Conservation (phyloP, 176 grass and related monocot species). For the sorghum (Sorghum bicolor) region Sorghum_bicolor_NCBIv3 NC_012877.2:55256001-55256500, state of each 20-base stretch:
- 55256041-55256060: neutral
- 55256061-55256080: neutral
- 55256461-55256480: neutral
- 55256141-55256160: neutral
- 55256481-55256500: neutral
- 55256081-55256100: neutral
- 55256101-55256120: neutral
- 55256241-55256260: neutral
- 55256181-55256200: neutral
- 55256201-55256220: neutral
- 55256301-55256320: neutral
- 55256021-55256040: neutral
- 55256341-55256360: neutral
- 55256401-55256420: neutral
- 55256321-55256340: neutral
- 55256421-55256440: neutral
- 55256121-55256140: neutral
- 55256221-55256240: neutral
- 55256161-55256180: neutral
- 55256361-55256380: constrained; percentile 17
- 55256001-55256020: neutral
- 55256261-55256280: neutral
- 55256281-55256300: too few relatives aligned
- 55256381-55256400: neutral
- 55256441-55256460: neutral